Base-by-base conservation (phyloP, 352 stramenopile genomes). In the Thalassiosira hispida region DNA sequence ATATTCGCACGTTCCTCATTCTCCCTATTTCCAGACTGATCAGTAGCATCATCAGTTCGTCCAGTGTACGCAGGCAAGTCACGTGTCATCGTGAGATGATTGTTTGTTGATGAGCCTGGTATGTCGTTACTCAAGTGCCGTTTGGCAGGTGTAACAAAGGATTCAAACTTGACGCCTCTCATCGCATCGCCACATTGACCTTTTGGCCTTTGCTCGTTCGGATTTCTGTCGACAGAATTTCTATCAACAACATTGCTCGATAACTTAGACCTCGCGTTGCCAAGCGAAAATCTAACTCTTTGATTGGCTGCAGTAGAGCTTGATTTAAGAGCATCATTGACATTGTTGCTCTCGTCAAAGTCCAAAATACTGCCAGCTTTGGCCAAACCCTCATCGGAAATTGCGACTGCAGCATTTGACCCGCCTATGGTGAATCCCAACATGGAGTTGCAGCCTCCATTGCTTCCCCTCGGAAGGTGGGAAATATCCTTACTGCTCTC, bases 311-410 rank as follows among this genome's bases (percentile, higher is more conserved):
- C 16, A 40, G 8, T 11, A 44, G 33, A 22, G 3, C 56, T 5
- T 42, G 6, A 44, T 33, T 55, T 25, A 11, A 22, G 11, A 25
- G 3, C 11, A 52, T 60, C 52, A 7, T 51, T 42, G 14, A 42
- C 49, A 44, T 3, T 29, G 5, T 25, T 52, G 33, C 51, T 12
- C 20, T 61, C 6, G 2, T 20, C 38, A n/a, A 3, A 61, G n/a
- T 66, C 57, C 1, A 66, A 66, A 18, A 66, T 1, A 11, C 33
- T 1, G 8, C 38, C n/a, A 52, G 61, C 59, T 62, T 56, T 52
- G 57, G 20, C 56, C 65, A 81, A 23, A 29, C 52, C 53, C 42
- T 81, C 73, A 14, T 56, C 61, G 3, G 61, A 38, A 1, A 70
- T 27, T 3, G 61, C n/a, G 27, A 52, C 27, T 52, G 2, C 27